These are phyloP conservation scores for Colletotrichum somersetense DNA, from an alignment of 2,329 filamentous ascomycete genomes.

Conservation along the genomic window DNA sequence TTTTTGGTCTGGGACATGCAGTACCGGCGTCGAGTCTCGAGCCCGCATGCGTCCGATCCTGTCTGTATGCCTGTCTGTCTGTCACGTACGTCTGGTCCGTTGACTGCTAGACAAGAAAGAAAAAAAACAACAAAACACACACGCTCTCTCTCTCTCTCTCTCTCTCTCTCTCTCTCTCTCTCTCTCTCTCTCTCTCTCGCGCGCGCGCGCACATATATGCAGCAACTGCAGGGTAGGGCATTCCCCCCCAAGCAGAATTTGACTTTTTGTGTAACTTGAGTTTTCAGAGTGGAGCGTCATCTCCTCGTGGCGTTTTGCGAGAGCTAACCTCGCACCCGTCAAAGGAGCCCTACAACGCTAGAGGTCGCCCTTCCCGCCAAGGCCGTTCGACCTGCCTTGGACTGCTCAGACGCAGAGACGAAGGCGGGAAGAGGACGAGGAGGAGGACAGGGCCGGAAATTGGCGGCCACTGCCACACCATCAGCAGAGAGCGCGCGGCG, in stretches of 20 bases:
- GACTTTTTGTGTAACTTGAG: not conserved
- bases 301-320: not conserved
- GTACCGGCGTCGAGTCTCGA: not conserved
- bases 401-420: not conserved
- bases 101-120: not conserved
- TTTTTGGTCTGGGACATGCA: slow-evolving; percentile 1
- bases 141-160: too few species aligned
- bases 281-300: not conserved
- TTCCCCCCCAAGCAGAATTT: not conserved
- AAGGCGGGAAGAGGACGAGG: not conserved
- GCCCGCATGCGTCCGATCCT: not conserved
- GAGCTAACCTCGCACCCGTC: not conserved
- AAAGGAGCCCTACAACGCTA: not conserved
- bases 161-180: too few species aligned
- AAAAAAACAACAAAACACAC: too few species aligned
- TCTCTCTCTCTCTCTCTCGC: too few species aligned
- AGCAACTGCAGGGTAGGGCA: not conserved
- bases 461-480: not conserved
- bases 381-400: not conserved
- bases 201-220: too few species aligned
- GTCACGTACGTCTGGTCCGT: not conserved
- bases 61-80: not conserved
- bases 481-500: not conserved
- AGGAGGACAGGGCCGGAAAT: not conserved
- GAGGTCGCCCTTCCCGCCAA: not conserved